These are phyloP conservation scores for Omphalea diandra DNA, from an alignment of 441 rosid species.

Conservation along the genomic window DNA sequence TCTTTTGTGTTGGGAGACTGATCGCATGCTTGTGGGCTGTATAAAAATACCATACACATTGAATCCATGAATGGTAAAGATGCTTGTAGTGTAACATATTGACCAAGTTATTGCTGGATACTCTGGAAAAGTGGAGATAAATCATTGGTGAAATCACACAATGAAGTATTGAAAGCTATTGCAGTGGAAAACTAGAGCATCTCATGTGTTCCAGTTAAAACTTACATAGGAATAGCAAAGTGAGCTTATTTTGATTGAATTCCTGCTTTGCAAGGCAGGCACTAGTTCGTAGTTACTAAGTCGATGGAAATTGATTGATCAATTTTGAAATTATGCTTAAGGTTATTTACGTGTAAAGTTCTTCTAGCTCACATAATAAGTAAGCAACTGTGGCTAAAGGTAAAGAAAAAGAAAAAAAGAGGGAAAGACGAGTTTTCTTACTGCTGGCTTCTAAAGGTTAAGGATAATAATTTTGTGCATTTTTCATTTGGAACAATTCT, in stretches of 20 bases:
- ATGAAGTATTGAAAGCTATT: not conserved
- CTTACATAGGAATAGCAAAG: not conserved
- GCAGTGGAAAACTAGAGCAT: not conserved
- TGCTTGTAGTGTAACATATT: not conserved
- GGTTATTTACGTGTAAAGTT: not conserved
- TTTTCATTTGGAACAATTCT: no score
- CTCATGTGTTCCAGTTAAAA: not conserved
- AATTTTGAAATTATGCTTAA: not conserved
- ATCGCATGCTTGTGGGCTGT: not conserved
- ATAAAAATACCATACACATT: not conserved
- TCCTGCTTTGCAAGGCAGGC: not conserved
- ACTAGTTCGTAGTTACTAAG: not conserved
- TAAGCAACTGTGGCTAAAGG: not conserved
- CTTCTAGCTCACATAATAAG: not conserved
- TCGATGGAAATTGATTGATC: not conserved
- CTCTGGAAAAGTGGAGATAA: not conserved
- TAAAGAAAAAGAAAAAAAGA: not conserved
- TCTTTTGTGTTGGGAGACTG: not conserved
- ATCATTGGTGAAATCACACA: not conserved
- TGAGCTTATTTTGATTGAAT: slow-evolving; percentile 1
- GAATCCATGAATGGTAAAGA: not conserved
- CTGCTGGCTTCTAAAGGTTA: not conserved
- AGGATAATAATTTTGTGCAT: no score
- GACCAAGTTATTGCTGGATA: not conserved
- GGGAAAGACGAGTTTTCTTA: not conserved